Conservation (phyloP, 2,329 filamentous ascomycete genomes). For the Mycosphaerella sp. region DNA sequence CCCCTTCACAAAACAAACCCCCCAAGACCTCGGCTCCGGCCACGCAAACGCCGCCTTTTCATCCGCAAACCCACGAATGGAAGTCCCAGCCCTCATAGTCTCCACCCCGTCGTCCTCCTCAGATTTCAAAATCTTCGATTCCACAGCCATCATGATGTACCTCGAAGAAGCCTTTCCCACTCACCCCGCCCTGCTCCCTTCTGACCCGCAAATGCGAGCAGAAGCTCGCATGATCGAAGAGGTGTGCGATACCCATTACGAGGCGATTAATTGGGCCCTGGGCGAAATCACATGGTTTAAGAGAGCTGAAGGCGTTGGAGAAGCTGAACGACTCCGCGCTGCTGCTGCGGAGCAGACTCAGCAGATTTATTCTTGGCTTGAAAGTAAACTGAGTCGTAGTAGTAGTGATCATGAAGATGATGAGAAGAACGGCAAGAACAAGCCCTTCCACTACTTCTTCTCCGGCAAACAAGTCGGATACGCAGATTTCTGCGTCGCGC, state of each 20-base stretch:
- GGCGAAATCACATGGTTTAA: conserved; percentile 26
- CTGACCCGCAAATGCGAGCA: conserved; percentile 18
- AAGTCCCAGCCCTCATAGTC: conserved; percentile 34
- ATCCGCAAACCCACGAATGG: conserved; percentile 32
- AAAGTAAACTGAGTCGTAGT: conserved; percentile 23
- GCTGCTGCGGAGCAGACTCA: conserved; percentile 25
- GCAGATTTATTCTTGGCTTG: conserved; percentile 27
- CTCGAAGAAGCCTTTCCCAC: conserved; percentile 29
- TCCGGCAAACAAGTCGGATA: conserved; percentile 26
- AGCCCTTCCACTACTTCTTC: conserved; percentile 29
- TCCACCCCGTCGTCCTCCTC: conserved; percentile 7
- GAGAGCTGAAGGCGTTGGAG: conserved; percentile 22
- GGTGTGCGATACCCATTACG: conserved; percentile 30
- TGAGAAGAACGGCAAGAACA: no score
- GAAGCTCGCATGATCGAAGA: conserved; percentile 31
- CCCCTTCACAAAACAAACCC: conserved; percentile 32
- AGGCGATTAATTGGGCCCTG: conserved; percentile 30
- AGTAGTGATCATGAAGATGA: no score
- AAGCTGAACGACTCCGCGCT: conserved; percentile 24
- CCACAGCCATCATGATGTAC: conserved; percentile 31
- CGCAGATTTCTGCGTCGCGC: conserved; percentile 31
- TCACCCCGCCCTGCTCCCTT: conserved; percentile 13
- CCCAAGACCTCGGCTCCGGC: conserved; percentile 34
- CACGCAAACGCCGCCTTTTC: conserved; percentile 27
- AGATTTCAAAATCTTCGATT: conserved; percentile 32